Base-by-base conservation (phyloP, 805 yeast species). In the Nakazawaea anatomiae region DNA sequence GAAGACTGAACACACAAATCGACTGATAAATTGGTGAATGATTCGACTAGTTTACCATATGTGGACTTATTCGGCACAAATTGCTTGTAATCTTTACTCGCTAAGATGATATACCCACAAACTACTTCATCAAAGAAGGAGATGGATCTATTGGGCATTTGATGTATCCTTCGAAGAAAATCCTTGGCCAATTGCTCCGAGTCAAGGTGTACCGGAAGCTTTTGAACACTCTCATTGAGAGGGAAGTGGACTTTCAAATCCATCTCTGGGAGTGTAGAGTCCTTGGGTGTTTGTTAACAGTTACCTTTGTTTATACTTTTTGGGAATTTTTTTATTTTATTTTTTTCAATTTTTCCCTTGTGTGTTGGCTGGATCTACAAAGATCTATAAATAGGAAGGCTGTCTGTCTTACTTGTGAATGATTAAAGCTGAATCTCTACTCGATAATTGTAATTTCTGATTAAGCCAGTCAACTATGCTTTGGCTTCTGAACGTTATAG, bases 181-280 rank as follows among this genome's bases (percentile, higher is more conserved):
- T 31, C 25, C 3, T 5, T 4, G 12, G 38, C 48, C 4, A 27
- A 27, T 25, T 32, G 28, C 9, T 12, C 14, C 5, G 35, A 6
- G 27, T 25, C 14, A 5, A 44, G 8, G 6, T n/a, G 9, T 11
- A 29, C 11, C 30, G 47, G 48, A 27, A 49, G 35, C 31, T 44
- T 34, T 31, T 30, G 18, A 6, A 31, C n/a, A 4, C 25, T 14
- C 18, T 43, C 51, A 30, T 43, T 18, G 36, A 49, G 39, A 5
- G 52, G 52, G 45, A 49, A 49, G 34, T 49, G 41, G 18, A 49
- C 52, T 39, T 49, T 28, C 29, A 49, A 40, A 25, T 44, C 45
- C 52, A 49, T 49, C 14, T 30, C 25, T 18, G 25, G 25, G 25
- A 18, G 25, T 18, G 25, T 18, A 18, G 25, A 18, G 25, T 18